Evolutionary conservation across 352 stramenopile genomes (phyloP).

Genomic region (Pythium scleroteichum): DNA sequence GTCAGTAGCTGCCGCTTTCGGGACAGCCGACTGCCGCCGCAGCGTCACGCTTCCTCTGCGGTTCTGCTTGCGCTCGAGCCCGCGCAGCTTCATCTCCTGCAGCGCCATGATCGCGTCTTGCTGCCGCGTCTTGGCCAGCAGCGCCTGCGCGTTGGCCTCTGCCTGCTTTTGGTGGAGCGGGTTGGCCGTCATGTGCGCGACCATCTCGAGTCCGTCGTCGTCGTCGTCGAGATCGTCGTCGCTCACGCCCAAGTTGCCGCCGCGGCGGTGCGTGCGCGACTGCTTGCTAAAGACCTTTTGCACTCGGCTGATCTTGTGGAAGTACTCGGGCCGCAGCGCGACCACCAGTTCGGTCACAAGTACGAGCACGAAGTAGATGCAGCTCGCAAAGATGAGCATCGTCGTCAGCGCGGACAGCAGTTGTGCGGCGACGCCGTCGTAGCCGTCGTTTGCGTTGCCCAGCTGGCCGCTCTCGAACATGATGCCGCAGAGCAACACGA

Average conservation of each 20-base stretch:
- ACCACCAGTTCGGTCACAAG: slow-evolving; percentile 65
- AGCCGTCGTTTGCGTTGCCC: slow-evolving; percentile 38
- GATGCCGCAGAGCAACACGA: slow-evolving; percentile 59
- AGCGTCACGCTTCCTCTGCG: slow-evolving; percentile 32
- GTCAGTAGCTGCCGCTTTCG: not conserved
- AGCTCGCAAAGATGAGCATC: slow-evolving; percentile 55
- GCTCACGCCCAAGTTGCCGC: slow-evolving; percentile 3
- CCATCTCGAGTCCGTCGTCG: slow-evolving; percentile 66
- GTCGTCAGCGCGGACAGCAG: slow-evolving; percentile 52
- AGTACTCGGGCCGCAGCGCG: slow-evolving; percentile 64
- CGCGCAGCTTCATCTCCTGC: slow-evolving; percentile 51
- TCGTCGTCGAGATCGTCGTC: slow-evolving; percentile 33
- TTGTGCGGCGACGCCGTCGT: slow-evolving; percentile 46
- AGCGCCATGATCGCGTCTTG: slow-evolving; percentile 52
- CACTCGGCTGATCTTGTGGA: slow-evolving; percentile 53
- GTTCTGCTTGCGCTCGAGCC: slow-evolving; percentile 33
- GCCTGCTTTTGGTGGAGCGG: slow-evolving; percentile 55
- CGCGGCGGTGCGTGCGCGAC: slow-evolving; percentile 27
- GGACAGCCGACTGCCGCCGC: slow-evolving; percentile 2
- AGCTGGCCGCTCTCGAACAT: slow-evolving; percentile 75
- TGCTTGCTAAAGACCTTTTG: slow-evolving; percentile 63
- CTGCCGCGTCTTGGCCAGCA: slow-evolving; percentile 41
- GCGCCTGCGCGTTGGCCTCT: slow-evolving; percentile 32
- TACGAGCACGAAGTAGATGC: slow-evolving; percentile 63
- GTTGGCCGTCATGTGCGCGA: slow-evolving; percentile 66